These are phyloP conservation scores for Hyphopichia wangnamkhiaoensis DNA, from an alignment of 1,139 yeast species.

Conservation along the genomic window DNA sequence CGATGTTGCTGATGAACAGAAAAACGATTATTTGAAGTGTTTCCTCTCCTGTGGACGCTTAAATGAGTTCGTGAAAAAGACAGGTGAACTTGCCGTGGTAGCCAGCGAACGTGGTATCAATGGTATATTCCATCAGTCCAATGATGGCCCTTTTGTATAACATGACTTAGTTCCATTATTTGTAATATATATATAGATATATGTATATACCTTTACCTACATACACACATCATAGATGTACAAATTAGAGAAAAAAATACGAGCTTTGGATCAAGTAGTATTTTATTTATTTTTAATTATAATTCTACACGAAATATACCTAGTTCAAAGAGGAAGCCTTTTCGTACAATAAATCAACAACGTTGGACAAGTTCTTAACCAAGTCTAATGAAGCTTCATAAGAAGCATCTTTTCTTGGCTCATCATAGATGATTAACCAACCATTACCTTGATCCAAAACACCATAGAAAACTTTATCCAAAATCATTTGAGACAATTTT, in stretches of 20 bases:
- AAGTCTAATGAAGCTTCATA: slow-evolving; percentile 87
- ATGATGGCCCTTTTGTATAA: not conserved
- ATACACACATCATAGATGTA: not conserved
- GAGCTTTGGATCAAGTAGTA: not conserved
- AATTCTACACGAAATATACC: not conserved
- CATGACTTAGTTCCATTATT: not conserved
- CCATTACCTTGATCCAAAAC: slow-evolving; percentile 98
- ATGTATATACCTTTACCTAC: not conserved
- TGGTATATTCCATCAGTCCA: slow-evolving; percentile 32
- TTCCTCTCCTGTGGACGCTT: slow-evolving; percentile 64
- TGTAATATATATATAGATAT: slow-evolving; percentile 3
- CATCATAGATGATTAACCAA: slow-evolving; percentile 89
- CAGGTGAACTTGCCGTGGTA: slow-evolving; percentile 58
- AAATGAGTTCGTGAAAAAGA: slow-evolving; percentile 57
- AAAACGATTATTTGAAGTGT: slow-evolving; percentile 46
- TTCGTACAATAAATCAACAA: slow-evolving; percentile 88
- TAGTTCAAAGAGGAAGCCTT: slow-evolving; percentile 81
- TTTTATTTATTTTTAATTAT: not conserved
- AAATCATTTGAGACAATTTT: slow-evolving; percentile 92
- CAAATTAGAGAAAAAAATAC: not conserved
- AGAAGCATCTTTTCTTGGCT: slow-evolving; percentile 85
- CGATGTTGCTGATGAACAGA: slow-evolving; percentile 43
- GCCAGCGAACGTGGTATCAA: slow-evolving; percentile 40
- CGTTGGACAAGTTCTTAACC: slow-evolving; percentile 82
- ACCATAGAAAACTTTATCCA: slow-evolving; percentile 91